Conservation (phyloP, 148 eudicot species). For the Heliosperma pusillum region DNA sequence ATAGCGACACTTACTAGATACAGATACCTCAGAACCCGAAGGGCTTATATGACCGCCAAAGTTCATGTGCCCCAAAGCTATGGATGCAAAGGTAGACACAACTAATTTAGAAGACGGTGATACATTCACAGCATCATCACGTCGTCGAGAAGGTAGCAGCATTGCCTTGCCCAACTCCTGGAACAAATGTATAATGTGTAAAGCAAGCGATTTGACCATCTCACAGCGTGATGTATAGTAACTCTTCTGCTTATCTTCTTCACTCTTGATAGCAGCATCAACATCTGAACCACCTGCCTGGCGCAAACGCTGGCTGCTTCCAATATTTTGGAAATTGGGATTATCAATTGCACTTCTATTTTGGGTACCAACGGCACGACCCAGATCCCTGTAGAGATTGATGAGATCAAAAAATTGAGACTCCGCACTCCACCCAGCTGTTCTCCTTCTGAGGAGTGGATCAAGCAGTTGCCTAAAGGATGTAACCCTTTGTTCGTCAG, state of each 20-base stretch:
- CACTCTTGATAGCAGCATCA: slow-evolving; percentile 40
- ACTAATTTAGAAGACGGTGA: slow-evolving; percentile 80
- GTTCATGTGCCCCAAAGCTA: slow-evolving; percentile 65
- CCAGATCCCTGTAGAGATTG: slow-evolving; percentile 78
- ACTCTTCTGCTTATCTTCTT: slow-evolving; percentile 68
- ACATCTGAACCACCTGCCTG: slow-evolving; percentile 52
- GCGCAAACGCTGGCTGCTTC: slow-evolving; percentile 43
- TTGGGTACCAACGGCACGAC: slow-evolving; percentile 65
- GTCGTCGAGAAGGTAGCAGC: slow-evolving; percentile 83
- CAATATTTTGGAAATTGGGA: slow-evolving; percentile 41
- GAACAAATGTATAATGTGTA: slow-evolving; percentile 83
- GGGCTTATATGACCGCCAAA: slow-evolving; percentile 62
- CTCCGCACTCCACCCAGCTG: slow-evolving; percentile 89
- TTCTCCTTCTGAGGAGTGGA: slow-evolving; percentile 79
- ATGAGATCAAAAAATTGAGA: slow-evolving; percentile 93
- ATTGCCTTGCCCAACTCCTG: slow-evolving; percentile 92
- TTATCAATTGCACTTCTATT: slow-evolving; percentile 45
- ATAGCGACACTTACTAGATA: slow-evolving; percentile 86
- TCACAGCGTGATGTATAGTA: slow-evolving; percentile 78
- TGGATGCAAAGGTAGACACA: slow-evolving; percentile 73
- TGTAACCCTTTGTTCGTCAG: slow-evolving; percentile 73
- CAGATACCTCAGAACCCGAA: slow-evolving; percentile 75
- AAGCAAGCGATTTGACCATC: slow-evolving; percentile 72
- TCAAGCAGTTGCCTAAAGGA: slow-evolving; percentile 92
- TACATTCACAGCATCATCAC: slow-evolving; percentile 72